A percentile compares a stretch with the other conserved stretches of the same genome.
phyloP scores from a whole-genome alignment of 192 early-diverging fungal species.

The Fimicolochytrium jonesii region DNA sequence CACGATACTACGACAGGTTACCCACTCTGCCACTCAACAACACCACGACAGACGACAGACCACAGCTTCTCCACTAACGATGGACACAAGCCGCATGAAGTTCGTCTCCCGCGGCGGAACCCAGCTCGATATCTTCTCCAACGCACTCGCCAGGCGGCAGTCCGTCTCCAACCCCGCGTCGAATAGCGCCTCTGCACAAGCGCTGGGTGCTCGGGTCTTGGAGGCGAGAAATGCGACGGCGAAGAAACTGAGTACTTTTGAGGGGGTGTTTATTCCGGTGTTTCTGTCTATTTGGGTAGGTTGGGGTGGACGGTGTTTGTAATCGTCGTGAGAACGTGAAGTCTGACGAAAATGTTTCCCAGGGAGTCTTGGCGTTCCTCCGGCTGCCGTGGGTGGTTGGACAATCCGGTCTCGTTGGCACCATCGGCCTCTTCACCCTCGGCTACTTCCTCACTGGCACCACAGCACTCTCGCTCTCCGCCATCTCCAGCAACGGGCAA shows the following conservation, averaged over 20 bases:
- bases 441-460: slow-evolving; percentile 22
- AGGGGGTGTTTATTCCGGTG: slow-evolving; percentile 21
- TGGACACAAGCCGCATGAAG: neutral
- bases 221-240: neutral
- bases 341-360: neutral
- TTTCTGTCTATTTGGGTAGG: slow-evolving; percentile 20
- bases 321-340: neutral
- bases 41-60: too few relatives aligned
- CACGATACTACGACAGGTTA: too few relatives aligned
- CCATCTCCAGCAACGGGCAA: slow-evolving; percentile 27
- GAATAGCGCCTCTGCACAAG: neutral
- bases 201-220: neutral
- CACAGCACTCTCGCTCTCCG: slow-evolving; percentile 33
- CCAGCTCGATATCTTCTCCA: slow-evolving; percentile 11
- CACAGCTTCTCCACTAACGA: neutral
- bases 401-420: slow-evolving; percentile 27
- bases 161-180: neutral
- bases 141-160: neutral
- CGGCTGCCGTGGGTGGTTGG: slow-evolving; percentile 35
- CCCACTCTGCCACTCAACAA: too few relatives aligned
- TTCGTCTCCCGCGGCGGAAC: slow-evolving; percentile 15
- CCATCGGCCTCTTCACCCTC: slow-evolving; percentile 18
- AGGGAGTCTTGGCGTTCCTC: slow-evolving; percentile 28
- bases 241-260: slow-evolving; percentile 18
- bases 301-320: neutral